Conservation (phyloP, 208 protist species). For the Leptomonas pyrrhocoris region DNA sequence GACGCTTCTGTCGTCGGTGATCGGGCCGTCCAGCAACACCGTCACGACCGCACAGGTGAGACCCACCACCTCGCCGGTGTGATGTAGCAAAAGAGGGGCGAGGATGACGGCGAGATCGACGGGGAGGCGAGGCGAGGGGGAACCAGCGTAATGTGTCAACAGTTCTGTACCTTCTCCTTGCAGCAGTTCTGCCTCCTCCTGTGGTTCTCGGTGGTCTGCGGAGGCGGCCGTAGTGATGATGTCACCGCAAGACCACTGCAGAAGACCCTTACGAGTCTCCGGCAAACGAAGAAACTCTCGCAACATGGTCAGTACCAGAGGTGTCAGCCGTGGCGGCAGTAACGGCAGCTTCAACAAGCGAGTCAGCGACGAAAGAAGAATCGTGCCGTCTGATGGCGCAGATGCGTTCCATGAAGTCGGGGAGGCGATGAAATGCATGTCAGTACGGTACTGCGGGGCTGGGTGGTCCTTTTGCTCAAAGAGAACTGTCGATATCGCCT, state of each 20-base stretch:
- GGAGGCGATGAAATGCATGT: neutral
- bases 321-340: neutral
- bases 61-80: conserved; percentile 33
- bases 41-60: conserved; percentile 39
- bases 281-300: neutral
- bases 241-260: neutral
- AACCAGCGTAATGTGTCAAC: neutral
- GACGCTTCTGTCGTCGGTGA: neutral
- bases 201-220: neutral
- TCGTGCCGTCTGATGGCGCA: neutral
- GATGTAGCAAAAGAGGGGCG: conserved; percentile 42
- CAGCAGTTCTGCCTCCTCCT: neutral
- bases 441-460: neutral
- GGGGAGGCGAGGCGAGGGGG: neutral
- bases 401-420: neutral
- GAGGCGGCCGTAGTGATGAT: neutral
- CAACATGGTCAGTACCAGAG: conserved; percentile 11
- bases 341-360: neutral
- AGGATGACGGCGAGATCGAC: conserved; percentile 23
- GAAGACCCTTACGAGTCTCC: neutral
- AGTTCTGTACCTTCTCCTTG: neutral
- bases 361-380: neutral
- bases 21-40: conserved; percentile 4
- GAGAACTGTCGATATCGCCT: neutral
- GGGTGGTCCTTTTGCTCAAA: neutral